phyloP scores from a whole-genome alignment of 176 grass and related monocot species.

The Metroxylon sagu region DNA sequence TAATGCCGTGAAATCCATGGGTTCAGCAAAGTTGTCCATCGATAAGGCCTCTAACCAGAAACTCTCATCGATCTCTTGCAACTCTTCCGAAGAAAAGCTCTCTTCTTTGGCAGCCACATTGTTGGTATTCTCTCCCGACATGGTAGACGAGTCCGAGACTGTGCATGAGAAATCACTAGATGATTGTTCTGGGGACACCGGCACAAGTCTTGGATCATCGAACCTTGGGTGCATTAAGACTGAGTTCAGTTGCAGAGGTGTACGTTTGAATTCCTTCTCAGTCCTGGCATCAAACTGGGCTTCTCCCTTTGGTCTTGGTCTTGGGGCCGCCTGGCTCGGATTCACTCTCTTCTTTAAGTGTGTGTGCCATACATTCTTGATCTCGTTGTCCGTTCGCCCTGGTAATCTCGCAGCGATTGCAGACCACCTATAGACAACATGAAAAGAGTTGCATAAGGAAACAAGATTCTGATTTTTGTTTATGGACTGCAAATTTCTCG shows the following conservation, averaged over 20 bases:
- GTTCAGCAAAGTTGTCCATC: conserved; percentile 24
- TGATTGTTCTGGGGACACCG: conserved; percentile 37
- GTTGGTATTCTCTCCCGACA: conserved; percentile 30
- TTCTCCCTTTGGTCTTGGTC: conserved; percentile 6
- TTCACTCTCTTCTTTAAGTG: conserved; percentile 74
- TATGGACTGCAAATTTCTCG: no score
- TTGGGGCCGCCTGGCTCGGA: conserved; percentile 8
- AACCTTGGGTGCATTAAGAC: no score
- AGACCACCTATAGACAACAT: conserved; percentile 51
- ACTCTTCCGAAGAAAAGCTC: conserved; percentile 72
- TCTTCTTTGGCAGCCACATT: conserved; percentile 39
- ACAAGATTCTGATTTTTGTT: not conserved
- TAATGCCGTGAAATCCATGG: not conserved
- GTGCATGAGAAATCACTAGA: conserved; percentile 39
- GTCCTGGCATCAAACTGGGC: not conserved
- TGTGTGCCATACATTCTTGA: conserved; percentile 96
- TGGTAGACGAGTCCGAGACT: conserved; percentile 36
- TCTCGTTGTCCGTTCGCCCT: conserved; percentile 84
- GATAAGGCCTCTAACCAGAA: conserved; percentile 85
- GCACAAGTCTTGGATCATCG: not conserved
- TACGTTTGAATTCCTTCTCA: no score
- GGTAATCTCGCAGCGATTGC: conserved; percentile 68
- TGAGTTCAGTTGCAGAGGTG: no score
- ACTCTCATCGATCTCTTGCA: conserved; percentile 62
- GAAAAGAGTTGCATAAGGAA: conserved; percentile 13